phyloP scores from a whole-genome alignment of 805 yeast species.

The Wickerhamiella qilinensis region DNA sequence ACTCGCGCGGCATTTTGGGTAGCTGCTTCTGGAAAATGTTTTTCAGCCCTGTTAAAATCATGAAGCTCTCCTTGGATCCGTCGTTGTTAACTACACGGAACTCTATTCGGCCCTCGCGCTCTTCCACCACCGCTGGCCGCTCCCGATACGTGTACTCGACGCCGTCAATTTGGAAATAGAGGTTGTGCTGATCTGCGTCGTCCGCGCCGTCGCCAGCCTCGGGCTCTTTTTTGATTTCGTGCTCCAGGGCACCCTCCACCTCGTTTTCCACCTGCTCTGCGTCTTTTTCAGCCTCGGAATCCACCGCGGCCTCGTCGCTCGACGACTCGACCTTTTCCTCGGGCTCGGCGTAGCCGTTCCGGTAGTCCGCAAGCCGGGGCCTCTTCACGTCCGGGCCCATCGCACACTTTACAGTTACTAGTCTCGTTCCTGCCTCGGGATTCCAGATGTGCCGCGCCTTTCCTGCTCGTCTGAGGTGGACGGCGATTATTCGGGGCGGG shows the following conservation, averaged over 20 bases:
- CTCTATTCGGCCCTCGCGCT: conserved; percentile 81
- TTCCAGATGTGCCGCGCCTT: too few species aligned
- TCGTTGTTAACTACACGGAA: conserved; percentile 95
- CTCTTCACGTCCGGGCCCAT: background rate
- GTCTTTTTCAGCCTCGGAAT: conserved; percentile 9
- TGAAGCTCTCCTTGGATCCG: conserved; percentile 68
- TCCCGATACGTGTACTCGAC: conserved; percentile 70
- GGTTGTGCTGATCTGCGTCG: conserved; percentile 20
- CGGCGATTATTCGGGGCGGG: too few species aligned
- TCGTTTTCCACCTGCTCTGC: conserved; percentile 16
- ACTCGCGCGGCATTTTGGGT: conserved; percentile 97
- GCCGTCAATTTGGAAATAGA: conserved; percentile 58
- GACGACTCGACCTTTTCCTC: background rate
- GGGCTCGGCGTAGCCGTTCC: background rate
- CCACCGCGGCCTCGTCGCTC: background rate
- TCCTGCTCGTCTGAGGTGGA: too few species aligned
- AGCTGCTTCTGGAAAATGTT: conserved; percentile 93
- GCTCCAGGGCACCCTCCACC: conserved; percentile 17
- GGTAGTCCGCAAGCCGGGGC: background rate
- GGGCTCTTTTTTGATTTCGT: conserved; percentile 7
- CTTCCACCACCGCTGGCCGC: conserved; percentile 88
- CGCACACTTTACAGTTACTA: too few species aligned
- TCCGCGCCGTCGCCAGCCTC: conserved; percentile 14
- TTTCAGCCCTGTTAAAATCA: conserved; percentile 86
- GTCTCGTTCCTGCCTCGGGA: too few species aligned